These are phyloP conservation scores for Avena sativa DNA, from an alignment of 176 grass and related monocot genomes.

Conservation along the genomic window DNA sequence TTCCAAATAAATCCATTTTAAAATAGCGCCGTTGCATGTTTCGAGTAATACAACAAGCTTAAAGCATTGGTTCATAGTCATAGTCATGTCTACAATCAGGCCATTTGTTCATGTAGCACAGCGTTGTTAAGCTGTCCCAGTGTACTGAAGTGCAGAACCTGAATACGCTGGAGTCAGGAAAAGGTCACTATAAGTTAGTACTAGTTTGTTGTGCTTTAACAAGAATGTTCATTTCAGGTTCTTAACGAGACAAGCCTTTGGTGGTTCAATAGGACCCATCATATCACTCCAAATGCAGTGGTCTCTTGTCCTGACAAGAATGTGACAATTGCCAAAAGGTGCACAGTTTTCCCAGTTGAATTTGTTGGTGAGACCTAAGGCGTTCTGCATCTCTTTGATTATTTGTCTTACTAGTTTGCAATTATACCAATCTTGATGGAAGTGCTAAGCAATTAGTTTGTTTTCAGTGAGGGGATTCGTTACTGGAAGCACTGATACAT, in stretches of 20 bases:
- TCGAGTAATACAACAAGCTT: neutral
- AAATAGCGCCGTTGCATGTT: neutral
- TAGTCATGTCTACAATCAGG: neutral
- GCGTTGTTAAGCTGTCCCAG: neutral
- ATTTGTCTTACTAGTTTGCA: constrained; percentile 31
- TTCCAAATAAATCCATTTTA: neutral
- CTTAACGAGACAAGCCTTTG: constrained; percentile 96
- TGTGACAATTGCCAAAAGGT: constrained; percentile 93
- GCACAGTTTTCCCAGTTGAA: constrained; percentile 96
- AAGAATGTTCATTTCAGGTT: constrained; percentile 57
- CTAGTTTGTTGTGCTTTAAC: neutral
- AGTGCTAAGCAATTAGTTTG: constrained; percentile 26
- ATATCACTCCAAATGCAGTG: constrained; percentile 96
- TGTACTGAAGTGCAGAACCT: neutral
- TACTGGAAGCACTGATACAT: constrained; percentile 96
- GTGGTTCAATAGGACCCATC: constrained; percentile 83
- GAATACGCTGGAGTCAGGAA: neutral
- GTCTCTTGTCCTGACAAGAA: constrained; percentile 90
- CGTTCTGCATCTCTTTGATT: constrained; percentile 33
- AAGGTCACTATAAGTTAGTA: neutral
- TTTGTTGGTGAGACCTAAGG: constrained; percentile 87
- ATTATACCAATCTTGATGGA: constrained; percentile 4
- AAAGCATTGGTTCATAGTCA: neutral
- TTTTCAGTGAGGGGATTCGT: constrained; percentile 88
- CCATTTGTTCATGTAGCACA: neutral